Base-by-base conservation (phyloP, 1,284 basidiomycete genomes). In the Cutaneotrichosporon dermatis region DNA sequence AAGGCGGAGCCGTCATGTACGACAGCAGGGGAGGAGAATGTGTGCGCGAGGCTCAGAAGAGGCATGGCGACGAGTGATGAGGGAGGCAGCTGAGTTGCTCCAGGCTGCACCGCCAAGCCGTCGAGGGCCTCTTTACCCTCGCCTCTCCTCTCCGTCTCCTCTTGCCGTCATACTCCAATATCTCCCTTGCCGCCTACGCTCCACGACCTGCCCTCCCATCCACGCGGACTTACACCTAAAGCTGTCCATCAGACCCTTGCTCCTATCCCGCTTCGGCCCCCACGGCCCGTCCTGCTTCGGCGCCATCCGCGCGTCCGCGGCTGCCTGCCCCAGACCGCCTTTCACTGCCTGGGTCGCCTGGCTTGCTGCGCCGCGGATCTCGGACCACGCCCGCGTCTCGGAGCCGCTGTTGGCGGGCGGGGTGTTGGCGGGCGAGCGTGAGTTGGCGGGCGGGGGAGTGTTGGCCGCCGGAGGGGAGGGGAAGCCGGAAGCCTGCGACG, bases 191-290 rank as follows among this genome's bases (percentile, higher is more conserved):
- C 39, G 39, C 39, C 8, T 9, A 8, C 39, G 39, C 39, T 12
- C 39, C 39, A 40, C 39, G 9, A 12, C 39, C 9, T 40, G 12
- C 12, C 12, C 39, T 40, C 39, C 9, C 44, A 25, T 46, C 7
- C n/a, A 16, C 10, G 11, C 15, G 13, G 6, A 58, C 57, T 59
- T 41, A 60, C 59, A 11, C 33, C 59, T 16, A 39, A 60, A 60
- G n/a, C 51, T 54, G 25, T 60, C 59, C 43, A 60, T 34, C 7
- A 60, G 33, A 3, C 49, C 16, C 40, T 55, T 52, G 43, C 43
- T 53, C 37, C 59, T 33, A 40, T 60, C 59, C 34, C 43, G 52
- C 46, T 35, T 43, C 4, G 25, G 52, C 40, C 15, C 51, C n/a
- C 6, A 40, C 10, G 50, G 50, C 10, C 39, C 50, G 16, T 45